Conservation (phyloP, 495 filamentous ascomycete genomes). For the Penicillium desertorum region DNA sequence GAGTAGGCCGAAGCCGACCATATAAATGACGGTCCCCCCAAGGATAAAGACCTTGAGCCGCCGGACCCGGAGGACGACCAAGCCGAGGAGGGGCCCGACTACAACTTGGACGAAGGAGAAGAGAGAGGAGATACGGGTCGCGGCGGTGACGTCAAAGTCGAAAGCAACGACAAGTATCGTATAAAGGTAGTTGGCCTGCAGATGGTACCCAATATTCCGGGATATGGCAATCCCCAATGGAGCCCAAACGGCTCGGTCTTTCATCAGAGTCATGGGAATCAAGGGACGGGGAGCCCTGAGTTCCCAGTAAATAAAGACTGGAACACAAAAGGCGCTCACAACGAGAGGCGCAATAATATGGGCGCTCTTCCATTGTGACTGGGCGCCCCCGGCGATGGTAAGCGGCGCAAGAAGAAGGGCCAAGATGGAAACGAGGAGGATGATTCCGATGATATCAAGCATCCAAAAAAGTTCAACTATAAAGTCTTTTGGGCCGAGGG, state of each 20-base stretch:
- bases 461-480: slow-evolving; percentile 6
- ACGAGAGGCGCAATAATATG: slow-evolving; percentile 8
- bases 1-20: slow-evolving; percentile 45
- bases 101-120: slow-evolving; percentile 12
- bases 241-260: slow-evolving; percentile 15
- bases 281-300: slow-evolving; percentile 9
- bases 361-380: slow-evolving; percentile 10
- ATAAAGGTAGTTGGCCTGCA: slow-evolving; percentile 17
- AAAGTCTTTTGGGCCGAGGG: neutral
- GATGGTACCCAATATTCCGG: slow-evolving; percentile 12
- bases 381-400: slow-evolving; percentile 11
- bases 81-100: slow-evolving; percentile 31
- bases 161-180: slow-evolving; percentile 15
- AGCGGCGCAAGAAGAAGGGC: slow-evolving; percentile 14
- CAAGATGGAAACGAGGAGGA: slow-evolving; percentile 11
- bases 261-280: slow-evolving; percentile 10
- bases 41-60: slow-evolving; percentile 49
- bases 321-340: slow-evolving; percentile 8
- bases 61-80: slow-evolving; percentile 41
- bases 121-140: slow-evolving; percentile 13
- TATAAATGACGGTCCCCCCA: slow-evolving; percentile 38
- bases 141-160: slow-evolving; percentile 14
- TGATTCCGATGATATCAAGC: slow-evolving; percentile 12
- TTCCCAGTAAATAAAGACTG: slow-evolving; percentile 13
- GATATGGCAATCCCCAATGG: slow-evolving; percentile 7